Base-by-base conservation (phyloP, 192 early-diverging fungal genomes). In the Piromyces finnis region DNA sequence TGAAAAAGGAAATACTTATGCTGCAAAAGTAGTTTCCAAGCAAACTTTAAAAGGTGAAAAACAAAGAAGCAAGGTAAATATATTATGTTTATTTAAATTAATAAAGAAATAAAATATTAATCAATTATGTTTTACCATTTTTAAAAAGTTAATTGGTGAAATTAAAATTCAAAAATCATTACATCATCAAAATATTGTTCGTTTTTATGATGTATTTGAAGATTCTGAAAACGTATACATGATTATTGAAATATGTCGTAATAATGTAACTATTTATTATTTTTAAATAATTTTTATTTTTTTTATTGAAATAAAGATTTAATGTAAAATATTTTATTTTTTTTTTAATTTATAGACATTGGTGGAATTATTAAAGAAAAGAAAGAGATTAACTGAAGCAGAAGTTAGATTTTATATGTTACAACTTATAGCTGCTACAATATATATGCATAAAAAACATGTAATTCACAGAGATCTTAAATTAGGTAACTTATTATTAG, bases 391-490 rank as follows among this genome's bases (percentile, higher is more conserved):
- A 28, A 94, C 93, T 16, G 97, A 98, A 83, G 90, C 92, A 22
- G 97, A 99, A 88, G 91, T 92, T 27, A 91, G 96, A 13, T 96
- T 91, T 81, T 96, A 91, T 84, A 92, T 96, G 89, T 85, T 83
- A 41, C 94, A 97, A 84, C 87, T 98, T 17, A 86, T 96, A 1
- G 86, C 89, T 36, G 95, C 92, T 26, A 89, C 96, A 27, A 84
- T 85, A 18, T 95, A 95, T 79, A 90, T 98, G 89, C 97, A 98
- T 79, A 83, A 86, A 0, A 83, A 91, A 16, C 84, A 87, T 29
- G 90, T 97, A 26, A 94, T 99, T 36, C 97, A 99, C 81, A 88
- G 97, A 29, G 97, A 99, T 84, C 87, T 99, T 81, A 99, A 99
- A 84, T 91, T 98, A 36, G 94, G 94, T 80, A 99, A 99, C 79